Evolutionary conservation across 2,329 filamentous ascomycete species (phyloP), one percentile per base, ranked within the genome.

Genomic region (Arachnopeziza araneosa): DNA sequence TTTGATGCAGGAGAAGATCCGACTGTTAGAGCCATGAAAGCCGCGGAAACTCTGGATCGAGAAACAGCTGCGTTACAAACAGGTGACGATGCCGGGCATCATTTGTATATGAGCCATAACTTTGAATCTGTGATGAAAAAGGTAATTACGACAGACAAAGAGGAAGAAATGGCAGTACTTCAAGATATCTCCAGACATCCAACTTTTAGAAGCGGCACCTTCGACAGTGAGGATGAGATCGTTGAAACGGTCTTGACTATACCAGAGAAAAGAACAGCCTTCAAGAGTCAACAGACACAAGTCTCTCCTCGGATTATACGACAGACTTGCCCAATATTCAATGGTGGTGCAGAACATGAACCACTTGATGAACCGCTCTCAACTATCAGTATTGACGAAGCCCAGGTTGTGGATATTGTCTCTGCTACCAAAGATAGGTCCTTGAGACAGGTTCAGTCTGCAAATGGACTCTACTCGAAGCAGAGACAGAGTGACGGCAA

Each of bases 11-110:
- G 50, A n/a, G 55, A 65, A 36, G 82, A 85, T 65, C 81, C 81
- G 52, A 79, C 78, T 59, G 78, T 76, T 23, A 76, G 74, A 65
- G 82, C 83, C 44, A 86, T 85, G 81, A 76, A 79, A 66, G 82
- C 82, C 19, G 83, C 83, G 8, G 83, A 86, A 58, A 79, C 78
- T 1, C 75, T 86, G 48, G 80, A 86, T 66, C 76, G 76, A 57
- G 75, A 82, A 63, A 85, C 83, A 0, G 81, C 79, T 54, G 79
- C 73, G 23, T 70, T 85, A n/a, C 82, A 86, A 12, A 63, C 75
- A 21, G 50, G 22, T 4, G n/a, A 22, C 10, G 21, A n/a, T 2
- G n/a, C n/a, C 17, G 24, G n/a, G 19, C 21, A 52, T 4, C 36
- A 6, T 44, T 19, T 44, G 4, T 17, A 3, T 19, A 44, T 19